A percentile compares a stretch with the other conserved stretches of the same genome.
phyloP scores from a whole-genome alignment of 257 asterid species.

The Marsdenia floribunda region DNA sequence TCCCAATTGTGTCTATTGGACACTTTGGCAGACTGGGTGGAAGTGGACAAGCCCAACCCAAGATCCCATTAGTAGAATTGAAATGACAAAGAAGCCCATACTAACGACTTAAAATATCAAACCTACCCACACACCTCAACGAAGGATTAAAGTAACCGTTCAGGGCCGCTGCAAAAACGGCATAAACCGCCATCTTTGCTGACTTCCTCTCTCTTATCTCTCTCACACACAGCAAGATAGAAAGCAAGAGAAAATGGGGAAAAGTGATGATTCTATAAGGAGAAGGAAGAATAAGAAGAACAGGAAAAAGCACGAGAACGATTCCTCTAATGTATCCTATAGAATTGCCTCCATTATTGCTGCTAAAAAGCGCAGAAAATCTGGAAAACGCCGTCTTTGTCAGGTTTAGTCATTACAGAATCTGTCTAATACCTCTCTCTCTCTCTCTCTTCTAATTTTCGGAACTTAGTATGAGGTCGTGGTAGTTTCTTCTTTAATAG shows the following conservation, averaged over 20 bases:
- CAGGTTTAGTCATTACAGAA: constrained; percentile 26
- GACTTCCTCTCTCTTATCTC: not conserved
- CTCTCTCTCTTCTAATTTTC: not conserved
- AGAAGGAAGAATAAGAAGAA: constrained; percentile 33
- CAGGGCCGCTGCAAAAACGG: not conserved
- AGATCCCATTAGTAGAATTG: not conserved
- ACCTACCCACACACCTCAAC: constrained; percentile 13
- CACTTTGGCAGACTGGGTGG: not conserved
- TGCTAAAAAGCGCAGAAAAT: constrained; percentile 40
- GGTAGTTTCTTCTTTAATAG: not conserved
- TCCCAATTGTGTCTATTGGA: not conserved
- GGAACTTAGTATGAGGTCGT: not conserved
- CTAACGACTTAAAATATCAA: not conserved
- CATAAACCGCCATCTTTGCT: constrained; percentile 20
- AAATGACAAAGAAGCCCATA: constrained; percentile 17
- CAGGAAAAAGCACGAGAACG: constrained; percentile 23
- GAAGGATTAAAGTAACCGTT: not conserved
- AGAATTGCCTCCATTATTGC: constrained; percentile 47
- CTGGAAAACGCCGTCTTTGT: constrained; percentile 49
- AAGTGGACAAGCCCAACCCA: not conserved
- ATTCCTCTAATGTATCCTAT: constrained; percentile 24
- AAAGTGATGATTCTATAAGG: constrained; percentile 36
- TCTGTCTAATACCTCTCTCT: not conserved
- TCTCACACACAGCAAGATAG: too few relatives aligned
- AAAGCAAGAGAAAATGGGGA: constrained; percentile 26